Base-by-base conservation (phyloP, 2,329 filamentous ascomycete genomes). In the Trichoderma brevicompactum region DNA sequence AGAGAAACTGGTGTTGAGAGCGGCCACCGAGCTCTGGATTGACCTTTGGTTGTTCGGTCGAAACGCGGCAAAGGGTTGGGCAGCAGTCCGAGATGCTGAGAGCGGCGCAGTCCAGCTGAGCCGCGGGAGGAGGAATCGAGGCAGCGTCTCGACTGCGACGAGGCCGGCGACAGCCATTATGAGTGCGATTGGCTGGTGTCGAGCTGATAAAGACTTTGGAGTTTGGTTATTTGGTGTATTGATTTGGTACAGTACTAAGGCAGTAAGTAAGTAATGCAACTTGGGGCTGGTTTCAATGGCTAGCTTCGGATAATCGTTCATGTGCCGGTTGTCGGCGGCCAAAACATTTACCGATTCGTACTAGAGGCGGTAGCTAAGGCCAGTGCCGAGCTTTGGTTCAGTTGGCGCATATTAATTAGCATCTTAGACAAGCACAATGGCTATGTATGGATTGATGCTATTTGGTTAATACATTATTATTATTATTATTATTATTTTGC, bases 51-150 rank as follows among this genome's bases (percentile, higher is more conserved):
- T 38, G 49, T 52, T 28, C 23, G 68, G 60, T 64, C 50, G 64
- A 15, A 53, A 41, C 60, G 41, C 43, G 48, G 69, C 67, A 52
- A 70, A 68, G 19, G 70, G 70, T 48, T 64, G 69, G 17, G 70
- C 67, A 32, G 60, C 68, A 32, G 68, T 67, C 65, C 66, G 71
- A 60, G 70, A 74, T 50, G 68, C 70, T 63, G 70, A 70, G 56
- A 62, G 70, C 65, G 68, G 75, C 69, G 74, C 72, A 68, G 65
- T 70, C 84, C 84, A 87, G 77, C 85, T 87, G 19, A 87, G 76
- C 23, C 81, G 80, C 3, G 85, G 85, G 15, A 86, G 81, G 12
- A 87, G 77, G 67, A 86, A 87, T 36, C 80, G 78, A 17, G 85
- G 84, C 9, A 86, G 72, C 43, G 79, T 74, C 65, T 82, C 80